Evolutionary conservation across 805 yeast species (phyloP).

Genomic region (Ogataea thermomethanolica): DNA sequence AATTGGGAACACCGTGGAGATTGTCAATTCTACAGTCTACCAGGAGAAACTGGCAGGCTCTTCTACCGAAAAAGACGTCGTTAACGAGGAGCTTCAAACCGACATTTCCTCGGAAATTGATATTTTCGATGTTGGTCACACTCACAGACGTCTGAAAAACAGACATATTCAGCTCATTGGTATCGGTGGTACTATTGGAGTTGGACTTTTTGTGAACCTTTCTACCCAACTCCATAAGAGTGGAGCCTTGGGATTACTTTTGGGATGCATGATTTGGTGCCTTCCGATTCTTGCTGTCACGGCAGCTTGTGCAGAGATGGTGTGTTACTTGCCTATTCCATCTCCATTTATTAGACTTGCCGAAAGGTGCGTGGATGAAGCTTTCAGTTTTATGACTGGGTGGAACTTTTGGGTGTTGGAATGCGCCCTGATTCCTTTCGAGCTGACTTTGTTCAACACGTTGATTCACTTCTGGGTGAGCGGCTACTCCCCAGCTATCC

Average conservation of each 20-base stretch:
- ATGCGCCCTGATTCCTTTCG: conserved; percentile 47
- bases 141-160: conserved; percentile 33
- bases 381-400: conserved; percentile 44
- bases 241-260: conserved; percentile 41
- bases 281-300: conserved; percentile 41
- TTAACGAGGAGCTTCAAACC: conserved; percentile 6
- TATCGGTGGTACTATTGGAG: conserved; percentile 50
- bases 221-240: conserved; percentile 37
- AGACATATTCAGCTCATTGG: conserved; percentile 48
- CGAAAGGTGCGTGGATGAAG: conserved; percentile 44
- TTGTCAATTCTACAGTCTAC: not conserved
- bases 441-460: conserved; percentile 44
- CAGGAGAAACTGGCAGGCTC: not conserved
- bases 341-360: conserved; percentile 47
- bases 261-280: conserved; percentile 42
- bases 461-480: conserved; percentile 47
- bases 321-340: conserved; percentile 43
- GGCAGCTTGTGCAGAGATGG: conserved; percentile 45
- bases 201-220: conserved; percentile 43
- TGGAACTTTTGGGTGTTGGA: conserved; percentile 50
- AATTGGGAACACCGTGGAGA: conserved; percentile 7
- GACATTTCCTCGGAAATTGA: conserved; percentile 13
- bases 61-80: conserved; percentile 1
- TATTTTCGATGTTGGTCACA: conserved; percentile 17
- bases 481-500: conserved; percentile 44